Conservation (phyloP, 2,329 filamentous ascomycete genomes). For the Pyricularia sp. region DNA sequence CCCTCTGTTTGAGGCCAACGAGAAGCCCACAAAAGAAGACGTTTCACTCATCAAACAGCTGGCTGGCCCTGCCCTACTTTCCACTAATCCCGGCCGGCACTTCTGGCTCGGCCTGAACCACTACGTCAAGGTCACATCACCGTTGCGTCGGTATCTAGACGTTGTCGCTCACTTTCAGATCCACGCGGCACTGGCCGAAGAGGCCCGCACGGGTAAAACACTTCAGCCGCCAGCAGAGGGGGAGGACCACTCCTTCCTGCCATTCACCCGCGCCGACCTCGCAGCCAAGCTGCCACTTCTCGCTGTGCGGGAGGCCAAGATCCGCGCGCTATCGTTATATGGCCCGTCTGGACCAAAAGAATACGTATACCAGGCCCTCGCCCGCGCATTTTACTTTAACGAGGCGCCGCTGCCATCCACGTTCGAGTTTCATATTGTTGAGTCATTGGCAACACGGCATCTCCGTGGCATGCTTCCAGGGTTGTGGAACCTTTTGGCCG, state of each 20-base stretch:
- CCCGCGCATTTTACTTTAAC: conserved; percentile 44
- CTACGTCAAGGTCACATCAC: conserved; percentile 52
- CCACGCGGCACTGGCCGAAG: conserved; percentile 39
- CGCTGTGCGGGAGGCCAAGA: conserved; percentile 38
- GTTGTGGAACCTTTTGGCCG: conserved; percentile 34
- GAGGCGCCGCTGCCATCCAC: conserved; percentile 32
- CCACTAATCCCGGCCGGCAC: conserved; percentile 39
- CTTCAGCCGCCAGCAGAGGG: conserved; percentile 15
- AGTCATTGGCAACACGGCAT: conserved; percentile 18
- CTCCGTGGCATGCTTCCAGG: conserved; percentile 29
- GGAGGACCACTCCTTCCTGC: conserved; percentile 24
- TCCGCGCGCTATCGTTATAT: conserved; percentile 18
- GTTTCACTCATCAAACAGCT: conserved; percentile 21
- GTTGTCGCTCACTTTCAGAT: conserved; percentile 55
- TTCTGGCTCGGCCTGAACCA: conserved; percentile 44
- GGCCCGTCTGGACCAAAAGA: conserved; percentile 17
- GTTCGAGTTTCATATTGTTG: conserved; percentile 34
- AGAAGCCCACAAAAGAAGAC: conserved; percentile 17
- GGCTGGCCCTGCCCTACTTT: conserved; percentile 37
- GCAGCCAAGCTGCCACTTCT: conserved; percentile 33
- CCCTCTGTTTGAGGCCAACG: conserved; percentile 17
- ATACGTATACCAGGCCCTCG: conserved; percentile 47
- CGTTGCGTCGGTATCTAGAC: conserved; percentile 51
- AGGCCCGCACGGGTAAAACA: conserved; percentile 19
- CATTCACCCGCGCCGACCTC: conserved; percentile 29